Conservation (phyloP, 2,329 filamentous ascomycete genomes). For the Ophiostoma montium region DNA sequence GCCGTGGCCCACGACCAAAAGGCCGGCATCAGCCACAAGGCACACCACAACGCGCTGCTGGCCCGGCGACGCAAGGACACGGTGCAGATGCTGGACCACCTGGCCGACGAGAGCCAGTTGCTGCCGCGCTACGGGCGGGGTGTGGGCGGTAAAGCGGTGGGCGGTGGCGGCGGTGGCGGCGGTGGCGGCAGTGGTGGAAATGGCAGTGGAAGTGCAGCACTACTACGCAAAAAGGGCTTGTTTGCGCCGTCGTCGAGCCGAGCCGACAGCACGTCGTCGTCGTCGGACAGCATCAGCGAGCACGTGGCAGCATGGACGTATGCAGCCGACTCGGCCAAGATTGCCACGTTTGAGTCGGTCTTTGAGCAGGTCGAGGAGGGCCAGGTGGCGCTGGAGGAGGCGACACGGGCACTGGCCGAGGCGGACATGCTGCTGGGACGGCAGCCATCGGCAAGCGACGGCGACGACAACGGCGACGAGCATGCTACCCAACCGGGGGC, state of each 20-base stretch:
- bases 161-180: not conserved
- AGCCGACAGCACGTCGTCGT: no score
- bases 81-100: slow-evolving; percentile 34
- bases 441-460: slow-evolving; percentile 13
- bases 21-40: slow-evolving; percentile 41
- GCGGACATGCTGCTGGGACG: slow-evolving; percentile 31
- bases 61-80: slow-evolving; percentile 36
- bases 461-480: slow-evolving; percentile 2
- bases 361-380: slow-evolving; percentile 46
- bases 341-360: slow-evolving; percentile 41
- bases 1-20: slow-evolving; percentile 42
- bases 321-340: slow-evolving; percentile 46
- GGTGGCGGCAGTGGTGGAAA: not conserved
- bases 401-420: slow-evolving; percentile 34
- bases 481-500: slow-evolving; percentile 7
- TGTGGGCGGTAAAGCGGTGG: slow-evolving; percentile 1
- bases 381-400: slow-evolving; percentile 38
- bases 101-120: slow-evolving; percentile 49
- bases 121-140: slow-evolving; percentile 37
- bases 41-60: slow-evolving; percentile 37
- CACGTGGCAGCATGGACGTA: slow-evolving; percentile 43
- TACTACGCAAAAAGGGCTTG: slow-evolving; percentile 22
- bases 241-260: slow-evolving; percentile 19
- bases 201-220: not conserved
- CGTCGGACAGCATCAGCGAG: slow-evolving; percentile 23